A percentile compares a stretch with the other conserved stretches of the same genome.
phyloP scores from a whole-genome alignment of 2,329 filamentous ascomycete species.

The Penicillium concentricum region DNA sequence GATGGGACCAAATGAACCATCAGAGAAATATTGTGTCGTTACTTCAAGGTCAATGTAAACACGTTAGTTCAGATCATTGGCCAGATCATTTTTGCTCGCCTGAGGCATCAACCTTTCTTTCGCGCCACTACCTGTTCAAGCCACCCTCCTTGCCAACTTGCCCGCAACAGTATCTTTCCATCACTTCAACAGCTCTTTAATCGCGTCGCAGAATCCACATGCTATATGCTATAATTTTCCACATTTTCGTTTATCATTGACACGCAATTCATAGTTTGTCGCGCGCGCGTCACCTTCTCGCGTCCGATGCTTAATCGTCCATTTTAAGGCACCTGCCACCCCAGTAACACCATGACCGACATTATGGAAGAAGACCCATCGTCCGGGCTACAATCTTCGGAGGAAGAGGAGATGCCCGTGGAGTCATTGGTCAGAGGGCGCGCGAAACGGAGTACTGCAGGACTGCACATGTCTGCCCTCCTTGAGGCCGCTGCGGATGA shows the following conservation, averaged over 20 bases:
- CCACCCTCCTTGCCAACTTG: conserved; percentile 10
- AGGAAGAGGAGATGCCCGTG: conserved; percentile 23
- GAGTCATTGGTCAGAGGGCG: conserved; percentile 49
- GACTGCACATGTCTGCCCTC: conserved; percentile 77
- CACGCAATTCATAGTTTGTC: neutral
- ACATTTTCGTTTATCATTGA: neutral
- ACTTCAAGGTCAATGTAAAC: neutral
- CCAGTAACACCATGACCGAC: conserved; percentile 14
- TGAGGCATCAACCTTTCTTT: conserved; percentile 7
- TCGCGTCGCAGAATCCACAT: neutral
- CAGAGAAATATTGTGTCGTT: neutral
- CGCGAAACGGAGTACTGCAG: conserved; percentile 74
- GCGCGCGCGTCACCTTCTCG: neutral
- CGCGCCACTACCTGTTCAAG: conserved; percentile 10
- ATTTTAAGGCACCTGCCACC: neutral
- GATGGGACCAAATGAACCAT: neutral
- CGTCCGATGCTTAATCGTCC: conserved; percentile 2
- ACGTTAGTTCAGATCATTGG: neutral
- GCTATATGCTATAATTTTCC: neutral
- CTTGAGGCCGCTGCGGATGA: conserved; percentile 73
- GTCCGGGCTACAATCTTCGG: conserved; percentile 26
- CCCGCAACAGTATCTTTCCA: neutral
- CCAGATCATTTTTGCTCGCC: neutral
- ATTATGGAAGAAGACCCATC: conserved; percentile 31
- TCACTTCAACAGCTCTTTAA: neutral